Percentiles rank a stretch among this genome's conserved stretches.
Evolutionary conservation across 139 green algal species (phyloP).

Genomic region (Chlorokybus atmophyticus): DNA sequence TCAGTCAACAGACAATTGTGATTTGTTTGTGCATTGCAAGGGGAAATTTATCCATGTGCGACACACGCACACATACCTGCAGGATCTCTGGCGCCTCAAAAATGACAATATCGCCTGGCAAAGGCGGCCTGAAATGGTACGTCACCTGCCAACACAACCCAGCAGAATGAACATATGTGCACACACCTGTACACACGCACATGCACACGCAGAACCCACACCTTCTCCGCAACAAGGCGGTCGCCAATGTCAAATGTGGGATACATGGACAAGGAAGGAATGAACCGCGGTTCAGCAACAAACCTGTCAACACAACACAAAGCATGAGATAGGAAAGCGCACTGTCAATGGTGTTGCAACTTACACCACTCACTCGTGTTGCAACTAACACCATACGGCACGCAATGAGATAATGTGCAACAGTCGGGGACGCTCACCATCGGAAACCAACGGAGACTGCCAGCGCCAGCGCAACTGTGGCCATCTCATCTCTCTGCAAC

Average conservation of each 20-base stretch:
- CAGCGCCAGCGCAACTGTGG: slow-evolving; percentile 70
- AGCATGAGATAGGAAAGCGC: not conserved
- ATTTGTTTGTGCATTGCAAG: not conserved
- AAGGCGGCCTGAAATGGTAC: slow-evolving; percentile 57
- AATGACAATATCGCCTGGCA: slow-evolving; percentile 76
- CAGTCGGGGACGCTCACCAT: not conserved
- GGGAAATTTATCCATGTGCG: too few species aligned
- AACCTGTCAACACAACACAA: slow-evolving; percentile 34
- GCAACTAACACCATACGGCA: not conserved
- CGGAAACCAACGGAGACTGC: slow-evolving; percentile 74
- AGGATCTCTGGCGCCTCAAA: slow-evolving; percentile 47
- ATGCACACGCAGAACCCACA: slow-evolving; percentile 3
- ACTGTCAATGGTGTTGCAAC: not conserved
- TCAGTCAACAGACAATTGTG: not conserved
- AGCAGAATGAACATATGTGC: not conserved
- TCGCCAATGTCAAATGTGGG: slow-evolving; percentile 92
- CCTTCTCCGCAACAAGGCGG: slow-evolving; percentile 88
- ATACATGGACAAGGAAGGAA: slow-evolving; percentile 95
- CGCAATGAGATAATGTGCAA: not conserved
- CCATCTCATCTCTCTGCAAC: slow-evolving; percentile 68
- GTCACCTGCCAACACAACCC: slow-evolving; percentile 63
- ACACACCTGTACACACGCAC: not conserved
- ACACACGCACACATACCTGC: too few species aligned
- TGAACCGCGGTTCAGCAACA: slow-evolving; percentile 93
- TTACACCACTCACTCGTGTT: not conserved